Evolutionary conservation across 495 filamentous ascomycete genomes (phyloP).

Genomic region (Trichoderma virens): DNA sequence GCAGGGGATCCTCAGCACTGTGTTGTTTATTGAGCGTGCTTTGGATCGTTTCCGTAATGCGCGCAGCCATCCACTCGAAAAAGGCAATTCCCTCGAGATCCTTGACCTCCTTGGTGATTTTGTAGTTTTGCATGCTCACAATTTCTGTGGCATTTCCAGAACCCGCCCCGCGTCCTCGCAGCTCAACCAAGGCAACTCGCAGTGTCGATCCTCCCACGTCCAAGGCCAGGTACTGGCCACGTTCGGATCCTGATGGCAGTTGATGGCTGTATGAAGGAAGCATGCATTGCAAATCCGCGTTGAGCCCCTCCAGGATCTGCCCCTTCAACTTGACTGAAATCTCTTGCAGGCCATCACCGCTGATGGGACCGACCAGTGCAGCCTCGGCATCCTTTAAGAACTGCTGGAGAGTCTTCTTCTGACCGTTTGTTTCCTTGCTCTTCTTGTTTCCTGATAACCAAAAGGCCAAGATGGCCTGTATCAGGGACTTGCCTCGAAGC

Average conservation of each 20-base stretch:
- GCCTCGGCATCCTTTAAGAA: conserved; percentile 29
- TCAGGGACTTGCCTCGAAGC: conserved; percentile 41
- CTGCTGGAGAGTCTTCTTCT: conserved; percentile 13
- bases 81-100: conserved; percentile 43
- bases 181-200: conserved; percentile 68
- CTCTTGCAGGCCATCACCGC: conserved; percentile 26
- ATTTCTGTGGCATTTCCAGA: conserved; percentile 28
- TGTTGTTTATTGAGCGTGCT: conserved; percentile 26
- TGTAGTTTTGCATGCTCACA: conserved; percentile 39
- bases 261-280: conserved; percentile 61
- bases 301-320: conserved; percentile 39
- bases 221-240: conserved; percentile 51
- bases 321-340: conserved; percentile 37
- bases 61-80: conserved; percentile 78
- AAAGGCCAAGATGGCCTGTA: conserved; percentile 42
- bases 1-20: conserved; percentile 27
- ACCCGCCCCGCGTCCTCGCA: conserved; percentile 45
- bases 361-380: conserved; percentile 30
- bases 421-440: conserved; percentile 8
- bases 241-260: conserved; percentile 64
- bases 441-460: conserved; percentile 33
- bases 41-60: conserved; percentile 51
- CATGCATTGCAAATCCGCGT: conserved; percentile 44
- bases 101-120: conserved; percentile 40
- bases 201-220: conserved; percentile 73